Evolutionary conservation across 495 filamentous ascomycete genomes (phyloP).

Genomic region (Podospora pseudoanserina): DNA sequence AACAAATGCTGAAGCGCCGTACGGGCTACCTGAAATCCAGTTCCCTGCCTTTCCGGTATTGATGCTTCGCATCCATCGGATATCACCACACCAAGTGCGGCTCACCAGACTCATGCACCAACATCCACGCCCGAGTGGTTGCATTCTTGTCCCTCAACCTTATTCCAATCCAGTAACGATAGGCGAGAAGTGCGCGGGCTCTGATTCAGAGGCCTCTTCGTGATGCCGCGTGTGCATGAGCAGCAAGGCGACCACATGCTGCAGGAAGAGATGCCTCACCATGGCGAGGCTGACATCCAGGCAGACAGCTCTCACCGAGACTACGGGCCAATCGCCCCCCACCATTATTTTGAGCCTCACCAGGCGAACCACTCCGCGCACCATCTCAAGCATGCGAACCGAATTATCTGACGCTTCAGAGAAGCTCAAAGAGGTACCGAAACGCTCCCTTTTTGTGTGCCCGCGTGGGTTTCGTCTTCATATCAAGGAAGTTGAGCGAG

Average conservation of each 20-base stretch:
- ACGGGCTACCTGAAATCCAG: background rate
- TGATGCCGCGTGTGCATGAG: slow-evolving; percentile 16
- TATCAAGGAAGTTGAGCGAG: background rate
- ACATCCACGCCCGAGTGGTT: background rate
- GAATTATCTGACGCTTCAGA: background rate
- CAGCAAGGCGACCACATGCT: slow-evolving; percentile 24
- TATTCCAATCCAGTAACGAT: background rate
- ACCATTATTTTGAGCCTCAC: slow-evolving; percentile 15
- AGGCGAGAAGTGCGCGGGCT: background rate
- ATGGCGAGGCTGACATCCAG: slow-evolving; percentile 20
- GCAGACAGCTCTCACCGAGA: slow-evolving; percentile 29
- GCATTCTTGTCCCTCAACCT: background rate
- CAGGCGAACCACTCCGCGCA: slow-evolving; percentile 23
- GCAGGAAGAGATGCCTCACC: slow-evolving; percentile 15
- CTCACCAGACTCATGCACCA: background rate
- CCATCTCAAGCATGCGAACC: slow-evolving; percentile 9
- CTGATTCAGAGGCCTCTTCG: slow-evolving; percentile 7
- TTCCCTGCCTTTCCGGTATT: background rate
- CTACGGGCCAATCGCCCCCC: slow-evolving; percentile 19
- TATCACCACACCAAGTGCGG: background rate
- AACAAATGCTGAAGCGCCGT: background rate
- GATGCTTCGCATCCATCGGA: background rate
- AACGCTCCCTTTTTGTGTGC: background rate
- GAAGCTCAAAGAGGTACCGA: background rate
- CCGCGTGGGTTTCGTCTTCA: background rate